Percentiles rank a stretch among this genome's conserved stretches.
These are phyloP conservation scores for Coprinellus micaceus DNA, from an alignment of 768 basidiomycete genomes.

Conservation along the genomic window DNA sequence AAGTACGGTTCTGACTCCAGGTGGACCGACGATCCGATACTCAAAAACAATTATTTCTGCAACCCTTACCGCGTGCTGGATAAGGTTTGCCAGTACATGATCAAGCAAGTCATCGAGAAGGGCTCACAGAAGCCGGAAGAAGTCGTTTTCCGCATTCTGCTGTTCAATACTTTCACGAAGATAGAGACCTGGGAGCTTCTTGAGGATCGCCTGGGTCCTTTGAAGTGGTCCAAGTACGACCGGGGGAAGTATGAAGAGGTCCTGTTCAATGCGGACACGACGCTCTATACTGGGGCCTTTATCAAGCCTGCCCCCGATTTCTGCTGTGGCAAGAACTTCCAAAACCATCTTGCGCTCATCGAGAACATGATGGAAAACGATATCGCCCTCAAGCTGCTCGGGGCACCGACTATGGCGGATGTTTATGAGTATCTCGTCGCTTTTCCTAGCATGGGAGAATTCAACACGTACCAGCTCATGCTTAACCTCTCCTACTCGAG, in stretches of 20 bases:
- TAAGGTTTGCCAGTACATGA: slow-evolving; percentile 64
- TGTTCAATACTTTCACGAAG: slow-evolving; percentile 71
- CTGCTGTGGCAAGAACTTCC: slow-evolving; percentile 41
- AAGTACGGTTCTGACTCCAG: slow-evolving; percentile 26
- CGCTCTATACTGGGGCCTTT: slow-evolving; percentile 71
- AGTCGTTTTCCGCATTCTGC: slow-evolving; percentile 63
- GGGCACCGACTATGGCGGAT: slow-evolving; percentile 56
- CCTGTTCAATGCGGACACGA: slow-evolving; percentile 34
- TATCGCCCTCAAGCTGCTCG: slow-evolving; percentile 44
- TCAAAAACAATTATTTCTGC: slow-evolving; percentile 59
- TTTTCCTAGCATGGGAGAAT: slow-evolving; percentile 72
- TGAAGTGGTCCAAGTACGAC: slow-evolving; percentile 56
- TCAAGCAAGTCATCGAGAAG: slow-evolving; percentile 64
- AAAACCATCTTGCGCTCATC: slow-evolving; percentile 62
- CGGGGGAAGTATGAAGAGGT: slow-evolving; percentile 50
- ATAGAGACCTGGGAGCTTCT: slow-evolving; percentile 72
- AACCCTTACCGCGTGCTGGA: slow-evolving; percentile 76
- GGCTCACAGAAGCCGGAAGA: slow-evolving; percentile 60
- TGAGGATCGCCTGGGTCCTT: slow-evolving; percentile 47
- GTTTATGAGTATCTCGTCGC: slow-evolving; percentile 55
- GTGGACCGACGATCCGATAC: slow-evolving; percentile 66
- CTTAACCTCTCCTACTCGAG: slow-evolving; percentile 56
- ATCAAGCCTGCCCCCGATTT: slow-evolving; percentile 66
- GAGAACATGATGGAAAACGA: slow-evolving; percentile 56
- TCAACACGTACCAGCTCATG: slow-evolving; percentile 67